phyloP scores from a whole-genome alignment of 2,329 filamentous ascomycete genomes.

The Nemania sp. region DNA sequence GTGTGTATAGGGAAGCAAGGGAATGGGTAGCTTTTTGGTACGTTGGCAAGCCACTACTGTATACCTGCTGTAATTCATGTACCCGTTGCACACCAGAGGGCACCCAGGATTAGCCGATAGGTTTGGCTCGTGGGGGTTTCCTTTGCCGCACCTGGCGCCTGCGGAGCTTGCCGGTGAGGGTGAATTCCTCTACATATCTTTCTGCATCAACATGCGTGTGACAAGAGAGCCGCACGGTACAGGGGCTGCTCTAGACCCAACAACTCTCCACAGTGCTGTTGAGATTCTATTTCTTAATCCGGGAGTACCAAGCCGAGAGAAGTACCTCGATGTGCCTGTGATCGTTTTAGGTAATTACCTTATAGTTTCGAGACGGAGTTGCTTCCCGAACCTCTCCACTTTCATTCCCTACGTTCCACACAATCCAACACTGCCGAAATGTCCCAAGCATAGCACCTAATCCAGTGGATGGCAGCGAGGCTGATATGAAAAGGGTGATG shows the following conservation, averaged over 20 bases:
- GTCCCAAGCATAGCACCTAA: slow-evolving; percentile 34
- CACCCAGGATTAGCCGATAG: slow-evolving; percentile 1
- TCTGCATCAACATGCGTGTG: slow-evolving; percentile 31
- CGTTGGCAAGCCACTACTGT: slow-evolving; percentile 17
- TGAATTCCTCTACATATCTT: slow-evolving; percentile 25
- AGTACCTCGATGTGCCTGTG: slow-evolving; percentile 37
- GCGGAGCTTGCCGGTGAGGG: slow-evolving; percentile 16
- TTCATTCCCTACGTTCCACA: slow-evolving; percentile 45
- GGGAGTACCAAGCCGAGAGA: slow-evolving; percentile 31
- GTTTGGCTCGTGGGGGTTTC: neutral
- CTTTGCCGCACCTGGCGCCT: slow-evolving; percentile 16
- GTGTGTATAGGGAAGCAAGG: slow-evolving; percentile 4
- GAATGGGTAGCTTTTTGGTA: neutral
- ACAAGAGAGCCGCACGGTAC: slow-evolving; percentile 37
- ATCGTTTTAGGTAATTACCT: slow-evolving; percentile 37
- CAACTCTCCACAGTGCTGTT: slow-evolving; percentile 30
- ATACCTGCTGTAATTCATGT: slow-evolving; percentile 10
- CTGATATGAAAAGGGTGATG: slow-evolving; percentile 18
- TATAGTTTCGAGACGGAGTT: slow-evolving; percentile 46
- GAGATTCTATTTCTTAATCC: neutral
- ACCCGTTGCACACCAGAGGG: slow-evolving; percentile 2
- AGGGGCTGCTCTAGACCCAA: slow-evolving; percentile 23
- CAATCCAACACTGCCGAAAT: slow-evolving; percentile 37
- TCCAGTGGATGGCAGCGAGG: slow-evolving; percentile 25
- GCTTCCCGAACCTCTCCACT: slow-evolving; percentile 50